Percentiles rank a stretch among this genome's conserved stretches.
Evolutionary conservation across 139 green algal species (phyloP).

Genomic region (Microglena sp.): DNA sequence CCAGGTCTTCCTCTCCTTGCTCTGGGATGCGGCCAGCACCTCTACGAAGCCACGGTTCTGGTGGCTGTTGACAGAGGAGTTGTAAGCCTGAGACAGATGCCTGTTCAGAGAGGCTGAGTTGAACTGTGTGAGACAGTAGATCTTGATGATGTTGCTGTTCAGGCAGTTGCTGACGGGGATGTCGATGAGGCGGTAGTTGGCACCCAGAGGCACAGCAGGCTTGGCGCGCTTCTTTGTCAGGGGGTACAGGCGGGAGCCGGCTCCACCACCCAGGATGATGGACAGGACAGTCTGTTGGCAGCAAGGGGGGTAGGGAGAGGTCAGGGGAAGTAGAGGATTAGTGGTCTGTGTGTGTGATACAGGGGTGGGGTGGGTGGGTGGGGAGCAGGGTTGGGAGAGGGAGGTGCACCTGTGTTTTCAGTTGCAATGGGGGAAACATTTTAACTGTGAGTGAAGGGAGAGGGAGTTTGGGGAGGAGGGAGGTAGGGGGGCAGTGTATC

Average conservation of each 20-base stretch:
- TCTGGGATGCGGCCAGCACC: conserved; percentile 94
- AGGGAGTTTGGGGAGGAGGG: no score
- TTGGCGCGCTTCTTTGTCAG: conserved; percentile 98
- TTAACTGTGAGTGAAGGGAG: no score
- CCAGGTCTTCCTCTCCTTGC: conserved; percentile 82
- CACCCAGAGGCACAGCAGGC: conserved; percentile 94
- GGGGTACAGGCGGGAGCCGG: conserved; percentile 90
- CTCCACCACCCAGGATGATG: conserved; percentile 94
- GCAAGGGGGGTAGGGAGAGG: no score
- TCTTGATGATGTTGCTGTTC: conserved; percentile 98
- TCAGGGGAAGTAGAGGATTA: no score
- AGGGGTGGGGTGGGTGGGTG: no score
- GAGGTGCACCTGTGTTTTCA: no score
- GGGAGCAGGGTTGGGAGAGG: no score
- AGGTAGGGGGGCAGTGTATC: no score
- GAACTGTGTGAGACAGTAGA: conserved; percentile 99
- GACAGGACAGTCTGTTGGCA: conserved; percentile 79
- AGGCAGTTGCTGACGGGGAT: conserved; percentile 99
- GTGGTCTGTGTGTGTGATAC: no score
- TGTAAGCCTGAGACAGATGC: conserved; percentile 94
- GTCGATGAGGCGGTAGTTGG: conserved; percentile 99
- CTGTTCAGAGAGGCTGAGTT: conserved; percentile 98
- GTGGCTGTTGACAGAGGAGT: conserved; percentile 82
- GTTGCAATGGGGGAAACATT: no score
- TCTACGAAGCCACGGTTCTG: conserved; percentile 91